Conservation (phyloP, 2,329 filamentous ascomycete genomes). For the Verticillium dahliae region DNA sequence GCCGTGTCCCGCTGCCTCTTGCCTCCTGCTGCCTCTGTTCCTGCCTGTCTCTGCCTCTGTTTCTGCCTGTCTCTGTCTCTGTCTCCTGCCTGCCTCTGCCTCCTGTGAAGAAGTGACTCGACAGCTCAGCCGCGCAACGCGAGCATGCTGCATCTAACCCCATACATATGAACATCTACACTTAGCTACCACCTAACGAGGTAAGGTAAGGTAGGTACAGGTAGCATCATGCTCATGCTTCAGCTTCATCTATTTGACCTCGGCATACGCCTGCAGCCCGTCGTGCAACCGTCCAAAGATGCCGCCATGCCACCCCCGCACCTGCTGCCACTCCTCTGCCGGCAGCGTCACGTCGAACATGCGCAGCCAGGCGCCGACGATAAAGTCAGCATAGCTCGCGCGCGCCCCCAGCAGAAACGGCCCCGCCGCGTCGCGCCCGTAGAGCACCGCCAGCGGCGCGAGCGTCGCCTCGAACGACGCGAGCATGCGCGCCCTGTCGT, state of each 20-base stretch:
- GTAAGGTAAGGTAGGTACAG: too few relatives aligned
- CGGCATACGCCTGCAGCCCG: slow-evolving; percentile 30
- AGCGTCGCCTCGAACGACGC: slow-evolving; percentile 33
- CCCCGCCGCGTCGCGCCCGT: slow-evolving; percentile 27
- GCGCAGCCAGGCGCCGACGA: slow-evolving; percentile 49
- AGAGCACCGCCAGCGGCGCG: slow-evolving; percentile 34
- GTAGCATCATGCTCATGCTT: neutral
- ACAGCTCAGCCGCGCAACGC: too few relatives aligned
- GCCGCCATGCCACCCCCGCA: slow-evolving; percentile 41
- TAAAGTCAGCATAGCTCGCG: slow-evolving; percentile 47
- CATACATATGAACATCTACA: too few relatives aligned
- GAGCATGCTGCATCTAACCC: too few relatives aligned
- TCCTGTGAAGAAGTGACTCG: too few relatives aligned
- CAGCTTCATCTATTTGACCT: slow-evolving; percentile 15
- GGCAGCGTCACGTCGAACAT: slow-evolving; percentile 35
- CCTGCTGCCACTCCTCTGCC: slow-evolving; percentile 36
- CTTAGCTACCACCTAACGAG: too few relatives aligned
- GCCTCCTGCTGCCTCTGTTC: too few relatives aligned
- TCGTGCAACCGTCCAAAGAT: slow-evolving; percentile 43
- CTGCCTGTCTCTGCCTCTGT: too few relatives aligned
- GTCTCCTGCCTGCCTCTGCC: too few relatives aligned
- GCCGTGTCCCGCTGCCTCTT: too few relatives aligned
- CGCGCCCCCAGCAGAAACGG: slow-evolving; percentile 40
- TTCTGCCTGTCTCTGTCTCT: too few relatives aligned
- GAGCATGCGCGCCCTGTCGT: slow-evolving; percentile 30